Percentiles rank a stretch among this genome's conserved stretches.
phyloP scores from a whole-genome alignment of 495 filamentous ascomycete genomes.

The Talaromyces trachyspermus region DNA sequence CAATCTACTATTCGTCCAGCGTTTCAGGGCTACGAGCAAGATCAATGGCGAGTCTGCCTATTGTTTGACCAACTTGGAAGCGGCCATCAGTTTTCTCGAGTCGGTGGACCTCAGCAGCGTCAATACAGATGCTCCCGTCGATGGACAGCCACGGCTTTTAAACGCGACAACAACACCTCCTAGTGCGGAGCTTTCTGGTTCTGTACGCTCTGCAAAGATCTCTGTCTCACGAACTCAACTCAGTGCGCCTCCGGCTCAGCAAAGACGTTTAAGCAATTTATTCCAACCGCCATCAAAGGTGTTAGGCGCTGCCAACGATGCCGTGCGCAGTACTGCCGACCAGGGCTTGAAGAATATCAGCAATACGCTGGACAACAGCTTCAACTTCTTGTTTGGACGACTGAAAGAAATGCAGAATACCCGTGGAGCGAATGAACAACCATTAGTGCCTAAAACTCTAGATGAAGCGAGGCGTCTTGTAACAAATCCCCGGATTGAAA shows the following conservation, averaged over 20 bases:
- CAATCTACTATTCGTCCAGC: slow-evolving; percentile 87
- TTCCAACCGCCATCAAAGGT: slow-evolving; percentile 73
- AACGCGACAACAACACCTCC: slow-evolving; percentile 44
- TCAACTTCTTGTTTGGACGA: slow-evolving; percentile 88
- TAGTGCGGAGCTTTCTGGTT: slow-evolving; percentile 27
- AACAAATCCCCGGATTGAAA: slow-evolving; percentile 53
- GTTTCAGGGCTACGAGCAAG: slow-evolving; percentile 80
- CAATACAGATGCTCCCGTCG: slow-evolving; percentile 66
- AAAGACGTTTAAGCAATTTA: slow-evolving; percentile 71
- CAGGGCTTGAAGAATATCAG: slow-evolving; percentile 86
- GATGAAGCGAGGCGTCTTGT: slow-evolving; percentile 89
- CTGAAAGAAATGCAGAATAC: slow-evolving; percentile 57
- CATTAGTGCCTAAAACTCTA: slow-evolving; percentile 73
- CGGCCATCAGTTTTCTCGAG: slow-evolving; percentile 91
- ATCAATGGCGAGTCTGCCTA: slow-evolving; percentile 92
- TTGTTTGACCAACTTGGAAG: slow-evolving; percentile 93
- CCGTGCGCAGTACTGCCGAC: slow-evolving; percentile 78
- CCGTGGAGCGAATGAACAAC: slow-evolving; percentile 26
- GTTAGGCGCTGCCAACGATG: slow-evolving; percentile 74
- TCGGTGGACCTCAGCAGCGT: slow-evolving; percentile 92
- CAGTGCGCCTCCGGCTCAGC: slow-evolving; percentile 38
- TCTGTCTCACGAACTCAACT: slow-evolving; percentile 32
- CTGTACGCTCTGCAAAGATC: slow-evolving; percentile 28
- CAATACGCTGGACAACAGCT: slow-evolving; percentile 78
- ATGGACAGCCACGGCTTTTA: slow-evolving; percentile 53